Conservation (phyloP, 2,329 filamentous ascomycete genomes). For the Epichloe gansuensis region DNA sequence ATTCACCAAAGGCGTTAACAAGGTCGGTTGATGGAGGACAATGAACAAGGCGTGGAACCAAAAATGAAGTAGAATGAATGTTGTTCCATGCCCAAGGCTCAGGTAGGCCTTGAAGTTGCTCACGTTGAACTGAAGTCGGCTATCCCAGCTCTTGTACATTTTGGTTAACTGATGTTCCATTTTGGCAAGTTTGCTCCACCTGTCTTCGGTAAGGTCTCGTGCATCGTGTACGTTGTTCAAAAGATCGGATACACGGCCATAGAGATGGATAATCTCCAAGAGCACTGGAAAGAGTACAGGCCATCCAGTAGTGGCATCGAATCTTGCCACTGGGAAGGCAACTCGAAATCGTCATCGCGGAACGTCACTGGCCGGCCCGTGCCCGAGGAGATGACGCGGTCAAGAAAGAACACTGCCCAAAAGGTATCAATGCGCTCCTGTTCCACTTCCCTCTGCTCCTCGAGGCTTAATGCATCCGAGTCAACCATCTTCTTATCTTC, state of each 20-base stretch:
- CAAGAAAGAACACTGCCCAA: slow-evolving; percentile 81
- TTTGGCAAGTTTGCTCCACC: slow-evolving; percentile 56
- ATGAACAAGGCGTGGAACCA: slow-evolving; percentile 86
- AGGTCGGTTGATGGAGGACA: slow-evolving; percentile 69
- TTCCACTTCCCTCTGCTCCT: slow-evolving; percentile 55
- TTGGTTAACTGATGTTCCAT: slow-evolving; percentile 71
- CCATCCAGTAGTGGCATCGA: slow-evolving; percentile 50
- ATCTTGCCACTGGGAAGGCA: slow-evolving; percentile 45
- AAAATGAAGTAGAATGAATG: slow-evolving; percentile 75
- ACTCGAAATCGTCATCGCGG: slow-evolving; percentile 73
- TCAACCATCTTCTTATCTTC: slow-evolving; percentile 30
- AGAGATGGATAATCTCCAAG: slow-evolving; percentile 74
- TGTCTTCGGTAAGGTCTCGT: slow-evolving; percentile 63
- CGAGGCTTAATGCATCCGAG: slow-evolving; percentile 27
- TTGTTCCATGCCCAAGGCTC: slow-evolving; percentile 68
- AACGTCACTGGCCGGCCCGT: slow-evolving; percentile 76
- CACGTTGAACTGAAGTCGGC: slow-evolving; percentile 69
- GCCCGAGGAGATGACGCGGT: slow-evolving; percentile 77
- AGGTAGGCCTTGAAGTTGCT: slow-evolving; percentile 79
- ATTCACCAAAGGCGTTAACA: slow-evolving; percentile 59
- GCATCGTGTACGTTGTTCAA: slow-evolving; percentile 68
- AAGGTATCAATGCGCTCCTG: slow-evolving; percentile 78
- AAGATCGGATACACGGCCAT: slow-evolving; percentile 72
- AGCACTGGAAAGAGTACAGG: slow-evolving; percentile 70
- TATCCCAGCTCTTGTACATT: slow-evolving; percentile 60